Evolutionary conservation across 106 monocot species (phyloP), one percentile per base, ranked within the genome.

Genomic region (Gastrodia elata): DNA sequence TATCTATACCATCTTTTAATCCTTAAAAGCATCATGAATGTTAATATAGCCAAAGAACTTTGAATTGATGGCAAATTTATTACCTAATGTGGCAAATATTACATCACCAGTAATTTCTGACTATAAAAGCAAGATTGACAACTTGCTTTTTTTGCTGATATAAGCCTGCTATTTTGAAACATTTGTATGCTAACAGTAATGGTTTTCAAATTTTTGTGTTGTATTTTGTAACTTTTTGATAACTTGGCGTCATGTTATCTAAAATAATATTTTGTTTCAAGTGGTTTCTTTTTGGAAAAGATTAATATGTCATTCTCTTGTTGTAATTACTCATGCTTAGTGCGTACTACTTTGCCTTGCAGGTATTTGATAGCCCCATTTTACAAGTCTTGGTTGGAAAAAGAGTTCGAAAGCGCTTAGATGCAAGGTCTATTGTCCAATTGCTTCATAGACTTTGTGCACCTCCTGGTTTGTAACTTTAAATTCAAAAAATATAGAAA

Each of bases 281-380:
- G 13, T 46, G 18, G 6, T 22, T 52, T 52, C 4, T 52, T 1
- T 7, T 5, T 52, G 22, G 52, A 52, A 9, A 52, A n/a, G 22
- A n/a, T 52, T 6, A 5, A n/a, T 4, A 52, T 52, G 22, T 3
- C 22, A 52, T 52, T 52, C 20, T 52, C 3, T 3, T 52, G 1
- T 20, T 48, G 15, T 48, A 48, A 48, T 48, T n/a, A n/a, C n/a
- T 13, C 14, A 48, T 48, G 20, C 48, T n/a, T n/a, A 48, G 48
- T 48, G 16, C 48, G 14, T 27, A 59, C 28, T 26, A 52, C 16
- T 64, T 38, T 24, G 58, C 71, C 14, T 76, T 80, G 68, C 64
- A 97, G 97, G 97, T 98, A 24, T 98, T 90, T 82, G 97, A 98
- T 73, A 82, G 84, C 38, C 97, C 97, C 5, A 68, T 82, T 49